phyloP scores from a whole-genome alignment of 176 grass and related monocot genomes.

The Otatea glauca region DNA sequence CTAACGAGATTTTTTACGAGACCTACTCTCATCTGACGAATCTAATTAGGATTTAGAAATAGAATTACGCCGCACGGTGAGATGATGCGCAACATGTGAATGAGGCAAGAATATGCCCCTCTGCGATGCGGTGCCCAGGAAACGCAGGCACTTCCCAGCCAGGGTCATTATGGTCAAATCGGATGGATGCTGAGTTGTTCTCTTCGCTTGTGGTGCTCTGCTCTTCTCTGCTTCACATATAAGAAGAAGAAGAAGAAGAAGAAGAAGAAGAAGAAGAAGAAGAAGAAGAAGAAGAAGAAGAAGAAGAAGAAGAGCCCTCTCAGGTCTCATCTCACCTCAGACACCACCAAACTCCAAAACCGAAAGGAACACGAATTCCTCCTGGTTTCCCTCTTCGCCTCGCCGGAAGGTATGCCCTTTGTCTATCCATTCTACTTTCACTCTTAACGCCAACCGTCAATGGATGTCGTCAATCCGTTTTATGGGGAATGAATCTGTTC shows the following conservation, averaged over 20 bases:
- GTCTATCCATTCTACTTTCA: neutral
- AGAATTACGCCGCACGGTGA: no score
- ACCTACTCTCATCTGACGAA: no score
- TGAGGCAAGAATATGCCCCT: neutral
- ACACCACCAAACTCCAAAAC: no score
- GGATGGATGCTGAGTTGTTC: neutral
- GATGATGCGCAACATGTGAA: no score
- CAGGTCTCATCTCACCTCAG: neutral
- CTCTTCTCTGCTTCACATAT: no score
- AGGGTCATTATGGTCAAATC: constrained; percentile 30
- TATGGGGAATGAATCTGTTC: neutral
- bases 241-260: no score
- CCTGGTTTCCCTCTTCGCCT: neutral
- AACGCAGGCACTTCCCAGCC: neutral
- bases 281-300: no score
- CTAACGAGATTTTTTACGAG: no score
- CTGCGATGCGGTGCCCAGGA: constrained; percentile 54
- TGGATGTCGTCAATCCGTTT: neutral
- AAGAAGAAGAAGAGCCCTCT: neutral
- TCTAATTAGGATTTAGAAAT: no score
- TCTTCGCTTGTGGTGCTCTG: neutral
- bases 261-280: no score
- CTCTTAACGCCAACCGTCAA: neutral
- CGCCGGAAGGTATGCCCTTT: constrained; percentile 32
- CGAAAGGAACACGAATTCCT: neutral